Evolutionary conservation across 495 filamentous ascomycete species (phyloP).

Genomic region (Collariella sp.): DNA sequence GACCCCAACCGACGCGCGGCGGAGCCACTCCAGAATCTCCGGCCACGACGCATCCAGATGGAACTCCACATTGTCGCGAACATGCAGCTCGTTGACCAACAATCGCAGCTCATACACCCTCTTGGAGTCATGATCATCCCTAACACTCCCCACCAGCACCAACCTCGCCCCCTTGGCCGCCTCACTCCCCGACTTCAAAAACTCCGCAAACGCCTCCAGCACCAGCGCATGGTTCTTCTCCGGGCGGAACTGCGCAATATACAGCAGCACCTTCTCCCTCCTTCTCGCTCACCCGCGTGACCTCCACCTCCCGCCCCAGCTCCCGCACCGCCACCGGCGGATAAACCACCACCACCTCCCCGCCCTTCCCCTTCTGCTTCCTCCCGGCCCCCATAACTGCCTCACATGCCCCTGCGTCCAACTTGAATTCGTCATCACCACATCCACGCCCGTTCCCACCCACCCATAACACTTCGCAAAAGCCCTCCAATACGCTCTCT

Average conservation of each 20-base stretch:
- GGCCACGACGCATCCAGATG: constrained; percentile 83
- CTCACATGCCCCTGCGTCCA: constrained; percentile 87
- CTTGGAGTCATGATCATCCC: constrained; percentile 73
- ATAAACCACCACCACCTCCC: constrained; percentile 55
- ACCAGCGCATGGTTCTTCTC: constrained; percentile 92
- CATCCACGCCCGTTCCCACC: constrained; percentile 73
- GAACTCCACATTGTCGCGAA: constrained; percentile 78
- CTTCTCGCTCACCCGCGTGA: constrained; percentile 56
- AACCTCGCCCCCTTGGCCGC: constrained; percentile 53
- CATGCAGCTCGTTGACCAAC: constrained; percentile 75
- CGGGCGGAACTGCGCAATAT: constrained; percentile 94
- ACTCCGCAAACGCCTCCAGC: constrained; percentile 70
- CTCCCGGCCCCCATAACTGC: constrained; percentile 62
- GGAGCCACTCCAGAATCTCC: constrained; percentile 69
- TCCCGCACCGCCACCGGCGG: constrained; percentile 86
- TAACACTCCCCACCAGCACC: constrained; percentile 78
- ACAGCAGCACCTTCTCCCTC: constrained; percentile 65
- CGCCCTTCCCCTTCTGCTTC: constrained; percentile 32
- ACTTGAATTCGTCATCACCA: constrained; percentile 92
- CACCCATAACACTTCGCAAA: constrained; percentile 75
- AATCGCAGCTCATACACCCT: constrained; percentile 86
- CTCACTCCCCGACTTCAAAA: constrained; percentile 36
- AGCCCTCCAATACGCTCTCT: constrained; percentile 74
- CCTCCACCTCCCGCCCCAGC: constrained; percentile 59
- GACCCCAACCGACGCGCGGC: constrained; percentile 67